Evolutionary conservation across 441 rosid species (phyloP).

Genomic region (Breynia disticha): DNA sequence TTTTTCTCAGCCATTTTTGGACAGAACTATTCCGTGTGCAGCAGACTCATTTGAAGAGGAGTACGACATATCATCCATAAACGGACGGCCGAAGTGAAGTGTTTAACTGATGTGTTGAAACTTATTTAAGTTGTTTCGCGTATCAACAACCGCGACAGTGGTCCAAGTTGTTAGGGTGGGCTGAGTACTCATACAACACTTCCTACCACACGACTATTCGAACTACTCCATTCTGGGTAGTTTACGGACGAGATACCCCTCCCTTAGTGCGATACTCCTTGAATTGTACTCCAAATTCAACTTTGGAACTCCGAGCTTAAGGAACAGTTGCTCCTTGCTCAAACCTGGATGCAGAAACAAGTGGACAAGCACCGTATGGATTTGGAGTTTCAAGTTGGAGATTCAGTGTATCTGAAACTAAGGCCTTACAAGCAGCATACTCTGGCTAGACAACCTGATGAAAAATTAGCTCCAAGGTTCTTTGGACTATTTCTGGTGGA

Average conservation of each 20-base stretch:
- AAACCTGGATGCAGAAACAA: no score
- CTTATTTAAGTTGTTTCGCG: neutral
- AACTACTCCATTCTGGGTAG: neutral
- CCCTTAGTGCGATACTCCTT: no score
- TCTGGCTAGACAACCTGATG: no score
- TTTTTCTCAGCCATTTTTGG: neutral
- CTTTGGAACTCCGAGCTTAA: no score
- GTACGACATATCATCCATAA: neutral
- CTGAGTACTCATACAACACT: constrained; percentile 1
- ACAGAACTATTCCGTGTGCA: neutral
- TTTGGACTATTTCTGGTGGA: no score
- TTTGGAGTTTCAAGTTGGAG: no score
- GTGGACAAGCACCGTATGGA: no score
- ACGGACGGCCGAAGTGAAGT: neutral
- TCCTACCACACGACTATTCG: neutral
- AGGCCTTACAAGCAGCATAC: no score
- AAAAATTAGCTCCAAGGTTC: no score
- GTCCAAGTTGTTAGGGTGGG: neutral
- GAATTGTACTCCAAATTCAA: no score
- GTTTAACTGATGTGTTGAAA: neutral
- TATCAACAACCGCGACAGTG: neutral
- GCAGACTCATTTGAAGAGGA: neutral
- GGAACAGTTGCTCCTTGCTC: no score
- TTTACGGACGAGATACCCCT: neutral
- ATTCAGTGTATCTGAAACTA: no score